These are phyloP conservation scores for Termitomyces sp. DNA, from an alignment of 768 basidiomycete species.

Conservation along the genomic window DNA sequence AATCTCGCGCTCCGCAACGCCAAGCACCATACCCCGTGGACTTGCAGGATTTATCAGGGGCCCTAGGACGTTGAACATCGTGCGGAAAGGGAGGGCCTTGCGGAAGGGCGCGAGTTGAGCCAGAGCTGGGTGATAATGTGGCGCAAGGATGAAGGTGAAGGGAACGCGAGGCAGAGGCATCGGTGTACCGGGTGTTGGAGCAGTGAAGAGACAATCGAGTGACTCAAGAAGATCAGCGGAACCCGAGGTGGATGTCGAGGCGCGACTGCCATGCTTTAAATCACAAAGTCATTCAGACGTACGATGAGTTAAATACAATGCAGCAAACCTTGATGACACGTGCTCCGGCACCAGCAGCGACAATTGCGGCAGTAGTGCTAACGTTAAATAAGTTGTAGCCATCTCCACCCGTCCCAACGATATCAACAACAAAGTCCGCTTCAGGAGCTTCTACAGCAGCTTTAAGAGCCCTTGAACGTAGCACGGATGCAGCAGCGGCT, in stretches of 20 bases:
- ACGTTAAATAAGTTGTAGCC: conserved; percentile 97
- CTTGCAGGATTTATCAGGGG: conserved; percentile 89
- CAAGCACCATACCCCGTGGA: conserved; percentile 87
- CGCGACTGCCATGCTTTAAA: conserved; percentile 78
- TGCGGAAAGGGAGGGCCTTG: conserved; percentile 85
- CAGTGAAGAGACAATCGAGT: conserved; percentile 70
- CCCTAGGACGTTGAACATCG: conserved; percentile 93
- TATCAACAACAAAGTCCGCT: conserved; percentile 66
- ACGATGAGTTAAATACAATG: background rate
- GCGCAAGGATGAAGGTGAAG: conserved; percentile 91
- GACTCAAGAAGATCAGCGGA: conserved; percentile 89
- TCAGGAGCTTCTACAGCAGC: conserved; percentile 53
- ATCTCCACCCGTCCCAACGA: conserved; percentile 94
- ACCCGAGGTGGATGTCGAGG: conserved; percentile 94
- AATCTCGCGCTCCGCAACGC: conserved; percentile 78
- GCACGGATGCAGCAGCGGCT: conserved; percentile 70
- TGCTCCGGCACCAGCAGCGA: conserved; percentile 91
- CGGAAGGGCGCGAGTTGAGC: conserved; percentile 80
- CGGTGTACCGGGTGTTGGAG: conserved; percentile 52
- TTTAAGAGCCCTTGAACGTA: conserved; percentile 62
- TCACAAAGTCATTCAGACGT: background rate
- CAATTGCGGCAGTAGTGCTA: conserved; percentile 88
- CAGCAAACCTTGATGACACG: conserved; percentile 78
- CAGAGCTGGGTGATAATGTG: conserved; percentile 88
- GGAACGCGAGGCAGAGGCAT: conserved; percentile 62